Conservation (phyloP, 495 filamentous ascomycete genomes). For the Hyaloscypha finlandica region DNA sequence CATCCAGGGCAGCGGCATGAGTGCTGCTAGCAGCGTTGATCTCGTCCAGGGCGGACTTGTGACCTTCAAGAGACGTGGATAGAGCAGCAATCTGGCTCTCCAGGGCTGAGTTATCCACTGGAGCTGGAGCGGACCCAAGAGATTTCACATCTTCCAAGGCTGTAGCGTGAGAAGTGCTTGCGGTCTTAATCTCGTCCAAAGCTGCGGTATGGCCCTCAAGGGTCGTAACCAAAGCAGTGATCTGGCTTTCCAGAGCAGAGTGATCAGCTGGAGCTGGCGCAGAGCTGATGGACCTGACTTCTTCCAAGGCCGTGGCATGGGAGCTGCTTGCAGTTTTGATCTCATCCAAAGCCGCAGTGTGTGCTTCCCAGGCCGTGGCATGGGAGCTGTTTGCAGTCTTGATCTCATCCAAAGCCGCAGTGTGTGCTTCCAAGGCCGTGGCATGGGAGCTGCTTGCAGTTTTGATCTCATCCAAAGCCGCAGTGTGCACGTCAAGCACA, state of each 20-base stretch:
- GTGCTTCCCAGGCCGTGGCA: slow-evolving; percentile 2
- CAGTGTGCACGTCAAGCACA: slow-evolving; percentile 12
- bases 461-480: slow-evolving; percentile 11
- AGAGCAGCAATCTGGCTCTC: slow-evolving; percentile 1
- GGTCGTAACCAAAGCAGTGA: slow-evolving; percentile 7
- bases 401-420: slow-evolving; percentile 9
- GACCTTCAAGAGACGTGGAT: slow-evolving; percentile 5
- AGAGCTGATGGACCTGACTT: neutral
- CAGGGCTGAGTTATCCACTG: neutral
- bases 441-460: slow-evolving; percentile 1
- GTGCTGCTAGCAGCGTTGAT: slow-evolving; percentile 12
- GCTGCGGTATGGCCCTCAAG: slow-evolving; percentile 20
- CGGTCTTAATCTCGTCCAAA: slow-evolving; percentile 16
- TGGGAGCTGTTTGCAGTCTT: slow-evolving; percentile 2
- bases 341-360: slow-evolving; percentile 6
- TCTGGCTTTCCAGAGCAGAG: slow-evolving; percentile 9
- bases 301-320: slow-evolving; percentile 6
- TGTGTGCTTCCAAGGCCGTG: slow-evolving; percentile 5
- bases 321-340: slow-evolving; percentile 3
- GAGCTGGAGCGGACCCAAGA: neutral
- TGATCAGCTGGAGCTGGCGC: neutral
- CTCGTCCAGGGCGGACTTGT: slow-evolving; percentile 10
- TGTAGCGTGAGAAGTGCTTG: neutral
- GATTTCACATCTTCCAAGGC: slow-evolving; percentile 1
- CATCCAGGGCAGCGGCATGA: neutral